Conservation (phyloP, 2,329 filamentous ascomycete species). For the Chaetomium sp. region DNA sequence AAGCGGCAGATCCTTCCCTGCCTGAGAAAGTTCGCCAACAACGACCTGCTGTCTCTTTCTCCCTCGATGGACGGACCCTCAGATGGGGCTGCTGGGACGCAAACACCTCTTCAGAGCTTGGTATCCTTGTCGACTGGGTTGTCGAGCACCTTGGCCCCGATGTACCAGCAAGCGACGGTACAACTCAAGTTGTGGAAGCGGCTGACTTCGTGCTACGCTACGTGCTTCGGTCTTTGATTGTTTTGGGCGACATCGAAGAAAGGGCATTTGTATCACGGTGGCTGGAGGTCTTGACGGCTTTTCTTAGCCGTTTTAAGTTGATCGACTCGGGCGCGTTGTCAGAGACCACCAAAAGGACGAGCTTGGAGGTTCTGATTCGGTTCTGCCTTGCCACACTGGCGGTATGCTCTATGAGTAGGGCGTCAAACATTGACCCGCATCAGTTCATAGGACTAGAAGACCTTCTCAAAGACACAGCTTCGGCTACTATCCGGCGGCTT, state of each 20-base stretch:
- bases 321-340: constrained; percentile 9
- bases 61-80: constrained; percentile 43
- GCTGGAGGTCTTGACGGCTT: constrained; percentile 37
- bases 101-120: constrained; percentile 53
- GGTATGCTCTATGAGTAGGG: constrained; percentile 38
- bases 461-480: constrained; percentile 38
- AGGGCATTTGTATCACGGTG: constrained; percentile 39
- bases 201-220: constrained; percentile 44
- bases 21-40: constrained; percentile 25
- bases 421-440: constrained; percentile 26
- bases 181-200: constrained; percentile 26
- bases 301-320: constrained; percentile 33
- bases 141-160: constrained; percentile 34
- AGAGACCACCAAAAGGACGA: constrained; percentile 4
- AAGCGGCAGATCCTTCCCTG: constrained; percentile 30
- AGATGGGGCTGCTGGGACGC: constrained; percentile 53
- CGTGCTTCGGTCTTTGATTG: constrained; percentile 37
- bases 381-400: constrained; percentile 34
- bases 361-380: constrained; percentile 33
- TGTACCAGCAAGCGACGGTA: neutral
- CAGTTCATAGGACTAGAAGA: constrained; percentile 43
- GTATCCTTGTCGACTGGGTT: constrained; percentile 55
- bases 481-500: constrained; percentile 35
- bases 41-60: constrained; percentile 35
- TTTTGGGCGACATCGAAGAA: constrained; percentile 30